Percentiles rank a stretch among this genome's conserved stretches.
Conservation (phyloP, 2,329 filamentous ascomycete species). For the Thelonectria blattea region DNA sequence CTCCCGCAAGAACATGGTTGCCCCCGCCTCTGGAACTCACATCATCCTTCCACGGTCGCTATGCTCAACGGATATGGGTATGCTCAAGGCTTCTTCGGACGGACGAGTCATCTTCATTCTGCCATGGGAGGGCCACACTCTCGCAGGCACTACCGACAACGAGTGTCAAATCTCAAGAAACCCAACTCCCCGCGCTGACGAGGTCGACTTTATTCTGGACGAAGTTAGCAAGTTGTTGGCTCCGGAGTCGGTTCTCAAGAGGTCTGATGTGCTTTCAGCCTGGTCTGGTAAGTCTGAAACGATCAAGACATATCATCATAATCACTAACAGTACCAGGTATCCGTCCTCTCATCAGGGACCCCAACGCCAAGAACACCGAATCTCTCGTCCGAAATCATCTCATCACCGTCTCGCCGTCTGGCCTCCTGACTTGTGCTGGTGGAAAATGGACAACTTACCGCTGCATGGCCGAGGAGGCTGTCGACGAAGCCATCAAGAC, state of each 20-base stretch:
- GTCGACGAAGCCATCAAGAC: conserved; percentile 77
- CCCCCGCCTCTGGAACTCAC: conserved; percentile 82
- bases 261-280: conserved; percentile 77
- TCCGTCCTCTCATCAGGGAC: conserved; percentile 80
- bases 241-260: conserved; percentile 75
- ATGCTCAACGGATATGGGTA: conserved; percentile 79
- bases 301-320: too few species aligned
- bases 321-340: conserved; percentile 49
- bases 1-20: conserved; percentile 72
- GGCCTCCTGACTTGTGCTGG: conserved; percentile 82
- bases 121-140: conserved; percentile 86
- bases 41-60: conserved; percentile 81
- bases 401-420: conserved; percentile 75
- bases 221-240: conserved; percentile 79
- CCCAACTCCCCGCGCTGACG: conserved; percentile 75
- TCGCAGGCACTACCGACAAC: conserved; percentile 82
- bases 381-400: conserved; percentile 81
- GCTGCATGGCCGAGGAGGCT: conserved; percentile 86
- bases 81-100: conserved; percentile 85
- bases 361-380: conserved; percentile 83
- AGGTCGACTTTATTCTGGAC: conserved; percentile 82
- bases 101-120: conserved; percentile 89
- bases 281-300: conserved; percentile 69
- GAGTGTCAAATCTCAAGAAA: conserved; percentile 71
- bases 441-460: conserved; percentile 89